phyloP scores from a whole-genome alignment of 768 basidiomycete genomes.

The Lanmaoa rubissima region DNA sequence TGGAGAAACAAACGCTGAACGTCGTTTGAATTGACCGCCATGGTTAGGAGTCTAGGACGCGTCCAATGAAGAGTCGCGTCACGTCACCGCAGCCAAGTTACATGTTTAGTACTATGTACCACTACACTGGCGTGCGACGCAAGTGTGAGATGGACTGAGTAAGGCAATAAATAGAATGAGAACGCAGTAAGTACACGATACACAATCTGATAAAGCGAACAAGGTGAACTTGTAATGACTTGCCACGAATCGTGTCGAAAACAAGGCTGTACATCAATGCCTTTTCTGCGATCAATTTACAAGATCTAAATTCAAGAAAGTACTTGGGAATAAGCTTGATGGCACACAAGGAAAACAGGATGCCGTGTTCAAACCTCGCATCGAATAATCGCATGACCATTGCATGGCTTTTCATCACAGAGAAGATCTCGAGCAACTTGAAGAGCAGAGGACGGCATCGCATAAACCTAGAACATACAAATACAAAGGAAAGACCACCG shows the following conservation, averaged over 20 bases:
- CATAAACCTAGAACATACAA: no score
- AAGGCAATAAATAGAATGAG: neutral
- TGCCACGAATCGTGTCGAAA: no score
- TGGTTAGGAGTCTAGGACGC: neutral
- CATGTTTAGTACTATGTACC: neutral
- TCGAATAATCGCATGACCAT: neutral
- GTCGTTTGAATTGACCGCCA: constrained; percentile 54
- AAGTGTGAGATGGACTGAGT: neutral
- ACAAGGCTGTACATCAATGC: no score
- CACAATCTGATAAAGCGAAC: neutral
- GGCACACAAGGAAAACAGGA: neutral
- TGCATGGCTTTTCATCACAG: neutral
- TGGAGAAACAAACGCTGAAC: constrained; percentile 79
- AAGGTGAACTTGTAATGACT: neutral
- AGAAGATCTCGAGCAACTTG: neutral
- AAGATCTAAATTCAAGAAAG: neutral
- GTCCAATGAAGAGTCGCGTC: neutral
- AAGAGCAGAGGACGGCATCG: no score
- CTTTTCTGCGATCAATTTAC: neutral
- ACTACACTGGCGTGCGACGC: neutral
- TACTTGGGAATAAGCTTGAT: neutral
- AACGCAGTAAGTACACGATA: no score
- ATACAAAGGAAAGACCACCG: no score
- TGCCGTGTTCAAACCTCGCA: neutral
- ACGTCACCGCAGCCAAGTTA: neutral